phyloP scores from a whole-genome alignment of 805 yeast genomes.

The Barnettozyma vustinii region DNA sequence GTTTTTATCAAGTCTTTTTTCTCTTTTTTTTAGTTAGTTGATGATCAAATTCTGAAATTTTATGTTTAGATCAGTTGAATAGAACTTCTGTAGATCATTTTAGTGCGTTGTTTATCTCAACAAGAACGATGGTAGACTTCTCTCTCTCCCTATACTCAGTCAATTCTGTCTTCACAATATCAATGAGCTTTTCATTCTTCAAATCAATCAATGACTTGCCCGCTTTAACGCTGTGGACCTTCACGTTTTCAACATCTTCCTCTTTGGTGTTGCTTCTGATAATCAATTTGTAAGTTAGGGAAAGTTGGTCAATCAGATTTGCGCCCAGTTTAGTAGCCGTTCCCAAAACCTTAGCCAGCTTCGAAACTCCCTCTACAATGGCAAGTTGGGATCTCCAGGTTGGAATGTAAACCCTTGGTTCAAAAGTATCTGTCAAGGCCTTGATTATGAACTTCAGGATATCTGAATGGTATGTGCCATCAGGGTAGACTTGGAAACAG shows the following conservation, averaged over 20 bases:
- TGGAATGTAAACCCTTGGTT: slow-evolving; percentile 25
- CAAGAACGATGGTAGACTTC: slow-evolving; percentile 41
- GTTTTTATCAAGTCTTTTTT: neutral
- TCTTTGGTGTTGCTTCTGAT: slow-evolving; percentile 29
- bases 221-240: slow-evolving; percentile 42
- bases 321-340: slow-evolving; percentile 6
- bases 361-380: slow-evolving; percentile 36
- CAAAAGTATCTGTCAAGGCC: slow-evolving; percentile 25
- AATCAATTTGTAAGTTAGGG: slow-evolving; percentile 22
- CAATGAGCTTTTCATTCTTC: slow-evolving; percentile 11
- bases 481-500: slow-evolving; percentile 25
- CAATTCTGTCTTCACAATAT: slow-evolving; percentile 23
- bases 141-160: slow-evolving; percentile 29
- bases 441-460: slow-evolving; percentile 28
- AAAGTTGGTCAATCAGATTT: slow-evolving; percentile 8
- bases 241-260: slow-evolving; percentile 52
- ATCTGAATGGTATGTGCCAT: slow-evolving; percentile 16
- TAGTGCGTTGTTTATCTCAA: slow-evolving; percentile 25
- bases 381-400: slow-evolving; percentile 61
- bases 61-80: neutral
- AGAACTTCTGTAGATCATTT: neutral
- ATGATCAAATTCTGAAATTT: neutral
- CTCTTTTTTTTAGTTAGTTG: slow-evolving; percentile 25
- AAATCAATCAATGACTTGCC: slow-evolving; percentile 25
- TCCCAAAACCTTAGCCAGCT: slow-evolving; percentile 15